A percentile compares a stretch with the other conserved stretches of the same genome.
Evolutionary conservation across 768 basidiomycete genomes (phyloP).

Genomic region (Kwoniella heveanensis): DNA sequence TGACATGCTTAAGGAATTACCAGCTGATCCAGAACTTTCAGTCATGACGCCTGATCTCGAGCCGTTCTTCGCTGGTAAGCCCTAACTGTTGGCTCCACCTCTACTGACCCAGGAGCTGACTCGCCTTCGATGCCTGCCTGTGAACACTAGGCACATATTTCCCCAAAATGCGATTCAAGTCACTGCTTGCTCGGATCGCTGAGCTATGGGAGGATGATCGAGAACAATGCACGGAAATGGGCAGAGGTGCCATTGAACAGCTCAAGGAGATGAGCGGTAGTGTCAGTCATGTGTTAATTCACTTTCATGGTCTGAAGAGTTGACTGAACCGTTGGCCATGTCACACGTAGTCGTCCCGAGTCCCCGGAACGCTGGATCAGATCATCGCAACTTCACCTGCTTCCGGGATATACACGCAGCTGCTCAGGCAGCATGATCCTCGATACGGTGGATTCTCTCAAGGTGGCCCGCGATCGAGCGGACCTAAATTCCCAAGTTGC

Average conservation of each 20-base stretch:
- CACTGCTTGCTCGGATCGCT: slow-evolving; percentile 36
- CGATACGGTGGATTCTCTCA: slow-evolving; percentile 57
- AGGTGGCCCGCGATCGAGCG: slow-evolving; percentile 34
- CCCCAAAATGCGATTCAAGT: slow-evolving; percentile 35
- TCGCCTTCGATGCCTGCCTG: too few species aligned
- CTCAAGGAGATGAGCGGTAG: slow-evolving; percentile 38
- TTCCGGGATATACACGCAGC: slow-evolving; percentile 39
- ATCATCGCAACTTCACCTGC: slow-evolving; percentile 25
- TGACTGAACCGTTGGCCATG: too few species aligned
- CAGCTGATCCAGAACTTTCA: slow-evolving; percentile 12
- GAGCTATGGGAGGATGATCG: slow-evolving; percentile 50
- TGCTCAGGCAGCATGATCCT: slow-evolving; percentile 48
- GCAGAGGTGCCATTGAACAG: slow-evolving; percentile 37
- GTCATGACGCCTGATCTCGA: slow-evolving; percentile 49
- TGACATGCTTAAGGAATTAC: neutral
- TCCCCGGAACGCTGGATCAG: slow-evolving; percentile 26
- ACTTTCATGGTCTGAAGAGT: too few species aligned
- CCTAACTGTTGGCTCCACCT: too few species aligned
- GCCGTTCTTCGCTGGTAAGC: slow-evolving; percentile 48
- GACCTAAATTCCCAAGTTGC: slow-evolving; percentile 58
- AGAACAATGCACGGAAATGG: slow-evolving; percentile 36
- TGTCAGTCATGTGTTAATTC: slow-evolving; percentile 4
- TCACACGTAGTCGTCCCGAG: slow-evolving; percentile 26
- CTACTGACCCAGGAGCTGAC: too few species aligned
- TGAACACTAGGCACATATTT: slow-evolving; percentile 52